Evolutionary conservation across 441 rosid species (phyloP).

Genomic region (Hura crepitans): DNA sequence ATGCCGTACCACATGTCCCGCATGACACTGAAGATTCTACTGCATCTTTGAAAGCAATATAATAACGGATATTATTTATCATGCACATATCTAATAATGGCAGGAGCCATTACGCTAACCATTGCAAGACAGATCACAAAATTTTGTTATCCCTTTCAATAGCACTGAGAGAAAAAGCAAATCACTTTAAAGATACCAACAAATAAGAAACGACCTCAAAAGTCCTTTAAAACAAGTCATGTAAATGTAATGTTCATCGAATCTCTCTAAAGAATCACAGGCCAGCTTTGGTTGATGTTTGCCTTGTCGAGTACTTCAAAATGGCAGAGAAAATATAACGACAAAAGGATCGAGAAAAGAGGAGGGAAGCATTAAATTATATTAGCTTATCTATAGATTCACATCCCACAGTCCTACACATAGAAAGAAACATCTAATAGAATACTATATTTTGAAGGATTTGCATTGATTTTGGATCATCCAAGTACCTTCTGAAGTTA

Average conservation of each 20-base stretch:
- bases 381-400: neutral
- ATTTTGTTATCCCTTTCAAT: neutral
- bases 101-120: neutral
- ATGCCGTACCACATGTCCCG: constrained; percentile 58
- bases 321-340: neutral
- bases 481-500: neutral
- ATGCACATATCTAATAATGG: neutral
- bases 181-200: neutral
- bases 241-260: neutral
- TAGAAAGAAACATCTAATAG: neutral
- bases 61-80: constrained; percentile 9
- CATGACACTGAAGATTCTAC: constrained; percentile 67
- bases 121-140: constrained; percentile 2
- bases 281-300: neutral
- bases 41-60: constrained; percentile 33
- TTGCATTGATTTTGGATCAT: neutral
- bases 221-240: neutral
- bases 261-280: neutral
- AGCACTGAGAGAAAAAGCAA: neutral
- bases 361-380: neutral
- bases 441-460: neutral
- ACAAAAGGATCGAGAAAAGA: neutral
- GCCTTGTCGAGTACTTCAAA: neutral
- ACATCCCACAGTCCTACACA: neutral
- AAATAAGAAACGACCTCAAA: neutral